These are phyloP conservation scores for Thyridium curvatum DNA, from an alignment of 2,329 filamentous ascomycete species.

Conservation along the genomic window DNA sequence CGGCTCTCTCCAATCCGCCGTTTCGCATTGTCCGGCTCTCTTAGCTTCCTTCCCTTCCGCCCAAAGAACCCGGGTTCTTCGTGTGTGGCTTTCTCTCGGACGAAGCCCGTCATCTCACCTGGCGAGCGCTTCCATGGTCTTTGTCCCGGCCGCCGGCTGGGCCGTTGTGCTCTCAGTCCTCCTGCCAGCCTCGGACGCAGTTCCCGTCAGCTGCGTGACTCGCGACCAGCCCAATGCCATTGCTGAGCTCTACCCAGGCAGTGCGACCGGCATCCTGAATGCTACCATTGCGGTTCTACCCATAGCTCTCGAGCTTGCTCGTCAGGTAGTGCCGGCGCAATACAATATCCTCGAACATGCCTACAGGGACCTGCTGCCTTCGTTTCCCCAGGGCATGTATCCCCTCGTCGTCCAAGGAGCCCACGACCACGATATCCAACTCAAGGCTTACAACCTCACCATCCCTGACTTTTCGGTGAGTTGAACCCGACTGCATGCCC, in stretches of 20 bases:
- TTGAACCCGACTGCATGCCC: background rate
- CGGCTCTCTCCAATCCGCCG: background rate
- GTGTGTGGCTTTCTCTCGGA: no score
- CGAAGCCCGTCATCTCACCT: no score
- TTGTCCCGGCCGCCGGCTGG: constrained; percentile 1
- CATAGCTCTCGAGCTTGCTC: constrained; percentile 38
- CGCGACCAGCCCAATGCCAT: constrained; percentile 39
- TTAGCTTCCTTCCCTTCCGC: background rate
- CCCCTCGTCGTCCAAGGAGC: constrained; percentile 43
- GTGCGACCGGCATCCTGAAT: constrained; percentile 47
- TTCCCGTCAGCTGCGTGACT: constrained; percentile 13
- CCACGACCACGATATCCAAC: constrained; percentile 44
- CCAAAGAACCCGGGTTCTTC: no score
- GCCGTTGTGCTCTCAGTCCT: constrained; percentile 10
- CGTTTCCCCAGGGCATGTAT: constrained; percentile 44
- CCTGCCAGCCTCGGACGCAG: constrained; percentile 9
- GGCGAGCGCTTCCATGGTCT: no score
- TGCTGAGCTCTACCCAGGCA: constrained; percentile 34
- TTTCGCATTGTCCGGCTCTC: background rate
- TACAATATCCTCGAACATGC: constrained; percentile 44
- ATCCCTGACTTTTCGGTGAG: constrained; percentile 43
- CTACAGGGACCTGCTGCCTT: constrained; percentile 38
- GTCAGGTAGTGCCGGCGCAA: constrained; percentile 38
- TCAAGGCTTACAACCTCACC: constrained; percentile 27
- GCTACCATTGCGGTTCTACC: constrained; percentile 45